phyloP scores from a whole-genome alignment of 345 rosid species.

The Acer negundo region DNA sequence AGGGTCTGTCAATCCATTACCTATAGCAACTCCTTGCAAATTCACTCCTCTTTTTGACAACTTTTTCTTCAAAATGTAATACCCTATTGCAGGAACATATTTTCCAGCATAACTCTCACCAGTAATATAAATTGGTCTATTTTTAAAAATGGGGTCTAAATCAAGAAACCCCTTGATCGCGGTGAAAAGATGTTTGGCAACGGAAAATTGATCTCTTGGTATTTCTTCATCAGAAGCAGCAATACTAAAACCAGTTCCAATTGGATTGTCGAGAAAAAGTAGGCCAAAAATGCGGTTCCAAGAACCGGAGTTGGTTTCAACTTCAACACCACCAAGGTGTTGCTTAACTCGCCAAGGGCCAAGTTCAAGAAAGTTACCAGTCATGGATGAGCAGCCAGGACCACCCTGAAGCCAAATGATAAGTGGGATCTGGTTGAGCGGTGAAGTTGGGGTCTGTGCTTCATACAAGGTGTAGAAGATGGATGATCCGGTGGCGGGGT shows the following conservation, averaged over 20 bases:
- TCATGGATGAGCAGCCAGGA: conserved; percentile 96
- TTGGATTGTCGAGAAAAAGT: conserved; percentile 78
- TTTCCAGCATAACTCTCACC: conserved; percentile 92
- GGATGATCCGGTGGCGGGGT: conserved; percentile 51
- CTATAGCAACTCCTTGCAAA: conserved; percentile 70
- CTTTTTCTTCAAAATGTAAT: conserved; percentile 58
- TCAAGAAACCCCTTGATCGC: conserved; percentile 55
- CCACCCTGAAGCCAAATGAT: conserved; percentile 93
- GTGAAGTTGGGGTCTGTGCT: conserved; percentile 51
- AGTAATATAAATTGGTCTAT: conserved; percentile 60
- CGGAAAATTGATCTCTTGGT: conserved; percentile 54
- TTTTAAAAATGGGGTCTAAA: conserved; percentile 40
- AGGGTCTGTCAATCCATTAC: conserved; percentile 83
- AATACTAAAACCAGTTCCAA: conserved; percentile 82
- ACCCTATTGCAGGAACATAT: conserved; percentile 78
- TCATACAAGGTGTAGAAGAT: conserved; percentile 81
- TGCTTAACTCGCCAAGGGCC: conserved; percentile 73
- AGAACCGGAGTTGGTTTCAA: conserved; percentile 60
- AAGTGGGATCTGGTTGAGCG: conserved; percentile 59
- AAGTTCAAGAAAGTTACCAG: conserved; percentile 76
- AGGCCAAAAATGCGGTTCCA: conserved; percentile 86
- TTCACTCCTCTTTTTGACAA: conserved; percentile 39
- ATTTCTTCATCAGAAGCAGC: conserved; percentile 58
- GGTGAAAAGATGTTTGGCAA: conserved; percentile 65
- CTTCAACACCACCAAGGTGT: conserved; percentile 15